A percentile compares a stretch with the other conserved stretches of the same genome.
phyloP scores from a whole-genome alignment of 2,329 filamentous ascomycete species.

The Macrophomina tecta region DNA sequence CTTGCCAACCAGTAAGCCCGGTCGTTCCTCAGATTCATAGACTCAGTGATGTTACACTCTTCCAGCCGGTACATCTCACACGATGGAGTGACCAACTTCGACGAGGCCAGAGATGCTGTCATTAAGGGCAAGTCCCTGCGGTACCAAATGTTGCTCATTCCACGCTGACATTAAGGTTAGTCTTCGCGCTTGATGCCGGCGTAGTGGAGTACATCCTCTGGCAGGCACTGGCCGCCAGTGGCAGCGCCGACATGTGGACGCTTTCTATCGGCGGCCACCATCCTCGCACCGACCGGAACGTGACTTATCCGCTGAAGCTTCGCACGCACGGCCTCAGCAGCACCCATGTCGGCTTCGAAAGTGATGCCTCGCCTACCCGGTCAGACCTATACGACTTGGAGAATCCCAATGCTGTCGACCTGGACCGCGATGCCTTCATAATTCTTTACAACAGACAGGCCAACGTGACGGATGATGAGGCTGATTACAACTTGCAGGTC shows the following conservation, averaged over 20 bases:
- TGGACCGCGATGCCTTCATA: constrained; percentile 56
- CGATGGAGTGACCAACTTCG: background rate
- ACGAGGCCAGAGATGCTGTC: background rate
- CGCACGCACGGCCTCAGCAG: constrained; percentile 49
- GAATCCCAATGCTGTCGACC: constrained; percentile 41
- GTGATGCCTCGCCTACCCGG: constrained; percentile 59
- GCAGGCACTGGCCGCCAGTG: constrained; percentile 52
- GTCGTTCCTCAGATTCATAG: background rate
- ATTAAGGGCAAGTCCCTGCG: constrained; percentile 40
- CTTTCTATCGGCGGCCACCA: constrained; percentile 59
- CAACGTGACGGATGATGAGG: background rate
- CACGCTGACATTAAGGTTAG: background rate
- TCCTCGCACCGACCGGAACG: constrained; percentile 32
- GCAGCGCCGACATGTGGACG: constrained; percentile 55
- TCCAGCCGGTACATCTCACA: background rate
- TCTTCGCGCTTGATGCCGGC: background rate
- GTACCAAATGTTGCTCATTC: background rate
- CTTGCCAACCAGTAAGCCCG: constrained; percentile 25
- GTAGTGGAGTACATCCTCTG: constrained; percentile 30
- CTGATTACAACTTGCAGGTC: background rate
- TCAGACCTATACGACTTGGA: constrained; percentile 58
- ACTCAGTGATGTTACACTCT: background rate
- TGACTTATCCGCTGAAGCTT: background rate
- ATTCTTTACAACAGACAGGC: constrained; percentile 48
- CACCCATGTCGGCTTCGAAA: constrained; percentile 62